Evolutionary conservation across 805 yeast genomes (phyloP).

Genomic region (Teunomyces aglyptinius): DNA sequence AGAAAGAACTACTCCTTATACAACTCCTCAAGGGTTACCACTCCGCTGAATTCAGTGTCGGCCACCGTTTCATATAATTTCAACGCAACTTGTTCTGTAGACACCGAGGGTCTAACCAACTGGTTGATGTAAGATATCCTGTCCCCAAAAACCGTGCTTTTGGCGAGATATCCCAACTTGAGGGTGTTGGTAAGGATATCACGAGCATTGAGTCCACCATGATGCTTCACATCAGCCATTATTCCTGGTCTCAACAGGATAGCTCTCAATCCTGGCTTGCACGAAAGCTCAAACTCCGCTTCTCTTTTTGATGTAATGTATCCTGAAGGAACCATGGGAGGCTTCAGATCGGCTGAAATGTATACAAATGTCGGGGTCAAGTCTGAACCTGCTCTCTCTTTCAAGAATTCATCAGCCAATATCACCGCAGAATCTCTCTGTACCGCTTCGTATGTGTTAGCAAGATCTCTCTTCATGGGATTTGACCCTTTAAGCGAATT

Average conservation of each 20-base stretch:
- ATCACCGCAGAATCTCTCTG: conserved; percentile 69
- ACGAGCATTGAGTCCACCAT: conserved; percentile 33
- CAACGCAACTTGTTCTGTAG: conserved; percentile 67
- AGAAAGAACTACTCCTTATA: not conserved
- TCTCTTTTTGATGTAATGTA: conserved; percentile 74
- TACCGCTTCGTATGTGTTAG: conserved; percentile 56
- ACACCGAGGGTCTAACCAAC: conserved; percentile 57
- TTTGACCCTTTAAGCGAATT: conserved; percentile 49
- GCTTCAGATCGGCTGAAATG: conserved; percentile 74
- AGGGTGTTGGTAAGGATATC: conserved; percentile 42
- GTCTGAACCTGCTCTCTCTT: conserved; percentile 21
- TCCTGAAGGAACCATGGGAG: conserved; percentile 65
- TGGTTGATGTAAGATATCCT: conserved; percentile 40
- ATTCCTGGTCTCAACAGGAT: conserved; percentile 79
- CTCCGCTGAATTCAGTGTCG: conserved; percentile 52
- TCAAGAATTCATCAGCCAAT: conserved; percentile 54
- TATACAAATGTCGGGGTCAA: conserved; percentile 52
- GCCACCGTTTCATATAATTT: conserved; percentile 55
- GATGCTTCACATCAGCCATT: conserved; percentile 59
- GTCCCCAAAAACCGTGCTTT: conserved; percentile 41
- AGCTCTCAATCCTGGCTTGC: conserved; percentile 50
- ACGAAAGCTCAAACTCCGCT: conserved; percentile 62
- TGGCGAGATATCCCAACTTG: conserved; percentile 42
- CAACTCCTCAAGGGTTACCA: conserved; percentile 56
- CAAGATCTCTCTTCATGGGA: conserved; percentile 53